Base-by-base conservation (phyloP, 2,329 filamentous ascomycete genomes). In the Epichloe sylvatica region DNA sequence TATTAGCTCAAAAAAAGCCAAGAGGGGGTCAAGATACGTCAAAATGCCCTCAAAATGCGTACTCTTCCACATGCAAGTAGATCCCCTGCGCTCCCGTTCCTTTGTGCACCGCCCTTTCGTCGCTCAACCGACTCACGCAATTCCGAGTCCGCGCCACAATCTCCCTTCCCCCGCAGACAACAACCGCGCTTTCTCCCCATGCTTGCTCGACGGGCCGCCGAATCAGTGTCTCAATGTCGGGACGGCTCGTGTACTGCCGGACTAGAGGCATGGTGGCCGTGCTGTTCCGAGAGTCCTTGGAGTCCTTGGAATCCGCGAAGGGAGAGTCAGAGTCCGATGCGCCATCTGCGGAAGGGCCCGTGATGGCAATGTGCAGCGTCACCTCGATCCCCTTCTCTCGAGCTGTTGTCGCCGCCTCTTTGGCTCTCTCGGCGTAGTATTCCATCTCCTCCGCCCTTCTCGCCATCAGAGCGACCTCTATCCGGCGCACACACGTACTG, bases 61-160 rank as follows among this genome's bases (percentile, higher is more conserved):
- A 81, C 59, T 81, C 77, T 54, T 81, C 78, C 1, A 76, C 76
- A 59, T 78, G 72, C 49, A 81, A 57, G 58, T 75, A 72, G 39
- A 82, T 81, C 0, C 78, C 78, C 58, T 82, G 78, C 0, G 78
- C 78, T 1, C 76, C 78, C 0, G 77, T 81, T 5, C 78, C 78
- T 60, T 82, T 82, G 58, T 81, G 78, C 21, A 81, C 78, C 0
- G 74, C 78, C 39, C 78, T 65, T 63, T 81, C 78, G 56, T 82
- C 77, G 48, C 76, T 78, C 52, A 81, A 53, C 33, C 63, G 64
- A 2, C 74, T 72, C 3, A 81, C 76, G 50, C 68, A 73, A 54
- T 78, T 81, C 50, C 78, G 67, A 13, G 76, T 72, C 43, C 64
- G 64, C 2, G 75, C 67, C 2, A 78, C 76, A 23, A 81, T 63